A percentile compares a stretch with the other conserved stretches of the same genome.
These are phyloP conservation scores for Saccharomyces hybrid DNA, from an alignment of 1,139 yeast species.

Conservation along the genomic window DNA sequence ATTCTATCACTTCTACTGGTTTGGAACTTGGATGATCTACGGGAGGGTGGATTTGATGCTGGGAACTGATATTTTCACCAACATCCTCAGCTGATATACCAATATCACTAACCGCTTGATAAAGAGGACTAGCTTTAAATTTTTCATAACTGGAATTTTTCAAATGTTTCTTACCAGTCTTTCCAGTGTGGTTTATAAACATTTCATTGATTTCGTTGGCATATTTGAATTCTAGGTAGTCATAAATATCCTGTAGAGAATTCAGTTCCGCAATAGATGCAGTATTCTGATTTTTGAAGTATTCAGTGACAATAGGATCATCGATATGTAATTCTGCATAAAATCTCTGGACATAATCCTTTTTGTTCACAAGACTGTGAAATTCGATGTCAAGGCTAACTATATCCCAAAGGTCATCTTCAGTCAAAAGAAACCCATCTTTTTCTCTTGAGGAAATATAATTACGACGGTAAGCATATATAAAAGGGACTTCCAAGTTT, in stretches of 20 bases:
- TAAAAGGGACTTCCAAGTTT: conserved; percentile 87
- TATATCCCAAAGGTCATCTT: conserved; percentile 90
- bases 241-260: conserved; percentile 71
- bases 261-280: conserved; percentile 51
- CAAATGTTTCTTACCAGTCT: conserved; percentile 53
- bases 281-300: conserved; percentile 48
- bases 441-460: conserved; percentile 50
- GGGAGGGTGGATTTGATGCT: conserved; percentile 63
- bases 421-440: conserved; percentile 50
- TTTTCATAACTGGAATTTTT: conserved; percentile 71
- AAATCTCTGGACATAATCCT: conserved; percentile 53
- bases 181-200: conserved; percentile 27
- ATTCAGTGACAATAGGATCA: conserved; percentile 55
- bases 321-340: conserved; percentile 47
- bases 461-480: conserved; percentile 93
- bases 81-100: conserved; percentile 75
- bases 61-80: conserved; percentile 76
- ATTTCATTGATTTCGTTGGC: conserved; percentile 60
- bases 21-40: conserved; percentile 57
- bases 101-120: conserved; percentile 59
- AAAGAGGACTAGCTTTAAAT: conserved; percentile 58
- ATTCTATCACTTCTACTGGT: conserved; percentile 59
- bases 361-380: conserved; percentile 77
- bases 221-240: conserved; percentile 74
- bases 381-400: conserved; percentile 81